phyloP scores from a whole-genome alignment of 352 stramenopile species.

The Pythium rishiriense region DNA sequence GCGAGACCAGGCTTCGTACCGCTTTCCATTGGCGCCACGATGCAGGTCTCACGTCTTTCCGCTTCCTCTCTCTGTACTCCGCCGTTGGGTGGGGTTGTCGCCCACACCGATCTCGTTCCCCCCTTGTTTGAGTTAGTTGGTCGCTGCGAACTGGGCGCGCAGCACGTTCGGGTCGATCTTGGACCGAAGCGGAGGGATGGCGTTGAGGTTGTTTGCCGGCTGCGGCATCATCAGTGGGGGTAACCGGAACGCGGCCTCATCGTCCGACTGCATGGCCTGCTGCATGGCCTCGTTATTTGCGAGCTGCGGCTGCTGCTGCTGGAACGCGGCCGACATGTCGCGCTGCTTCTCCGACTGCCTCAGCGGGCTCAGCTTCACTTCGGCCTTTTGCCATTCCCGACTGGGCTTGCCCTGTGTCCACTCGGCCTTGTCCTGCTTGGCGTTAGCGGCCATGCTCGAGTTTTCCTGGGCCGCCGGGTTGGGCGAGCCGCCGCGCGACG shows the following conservation, averaged over 20 bases:
- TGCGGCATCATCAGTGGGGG: constrained; percentile 61
- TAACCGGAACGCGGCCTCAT: constrained; percentile 48
- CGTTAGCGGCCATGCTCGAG: constrained; percentile 7
- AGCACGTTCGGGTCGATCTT: constrained; percentile 80
- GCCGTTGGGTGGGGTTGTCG: background rate
- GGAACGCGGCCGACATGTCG: constrained; percentile 22
- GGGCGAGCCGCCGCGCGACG: constrained; percentile 6
- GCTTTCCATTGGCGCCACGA: background rate
- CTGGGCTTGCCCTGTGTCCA: constrained; percentile 26
- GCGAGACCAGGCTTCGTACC: background rate
- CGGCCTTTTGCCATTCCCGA: constrained; percentile 58
- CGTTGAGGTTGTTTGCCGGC: constrained; percentile 37
- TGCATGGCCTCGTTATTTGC: constrained; percentile 17
- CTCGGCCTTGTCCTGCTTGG: constrained; percentile 32
- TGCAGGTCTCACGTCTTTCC: background rate
- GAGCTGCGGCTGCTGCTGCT: constrained; percentile 11
- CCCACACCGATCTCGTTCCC: background rate
- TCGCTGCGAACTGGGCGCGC: constrained; percentile 47
- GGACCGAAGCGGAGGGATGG: constrained; percentile 70
- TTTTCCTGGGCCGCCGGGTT: constrained; percentile 28
- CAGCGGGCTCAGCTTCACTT: constrained; percentile 66
- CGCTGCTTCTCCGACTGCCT: constrained; percentile 35
- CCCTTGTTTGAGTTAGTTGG: constrained; percentile 32
- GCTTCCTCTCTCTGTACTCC: background rate
- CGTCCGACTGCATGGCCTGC: constrained; percentile 47